phyloP scores from a whole-genome alignment of 1,139 yeast genomes.

The Candida smagusa region DNA sequence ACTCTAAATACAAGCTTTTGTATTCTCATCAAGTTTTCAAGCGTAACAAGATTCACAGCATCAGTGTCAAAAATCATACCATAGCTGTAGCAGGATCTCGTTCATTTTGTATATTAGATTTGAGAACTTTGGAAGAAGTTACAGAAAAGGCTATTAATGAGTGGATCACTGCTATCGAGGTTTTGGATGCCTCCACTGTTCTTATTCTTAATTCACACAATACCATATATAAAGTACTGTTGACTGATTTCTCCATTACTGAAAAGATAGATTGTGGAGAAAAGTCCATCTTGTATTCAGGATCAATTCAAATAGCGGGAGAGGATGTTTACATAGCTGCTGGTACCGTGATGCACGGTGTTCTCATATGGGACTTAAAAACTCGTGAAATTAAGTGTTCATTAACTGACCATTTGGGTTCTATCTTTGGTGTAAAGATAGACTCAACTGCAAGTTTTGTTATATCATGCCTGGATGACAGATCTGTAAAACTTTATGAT shows the following conservation, averaged over 20 bases:
- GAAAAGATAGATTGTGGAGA: constrained; percentile 57
- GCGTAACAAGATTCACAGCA: constrained; percentile 78
- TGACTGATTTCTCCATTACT: constrained; percentile 24
- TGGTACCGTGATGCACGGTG: constrained; percentile 92
- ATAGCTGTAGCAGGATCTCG: constrained; percentile 70
- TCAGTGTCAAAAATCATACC: constrained; percentile 35
- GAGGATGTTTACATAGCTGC: constrained; percentile 61
- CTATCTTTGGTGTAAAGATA: constrained; percentile 77
- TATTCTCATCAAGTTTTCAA: constrained; percentile 49
- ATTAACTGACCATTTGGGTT: constrained; percentile 79
- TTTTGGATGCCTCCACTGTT: constrained; percentile 33
- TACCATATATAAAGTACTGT: constrained; percentile 50
- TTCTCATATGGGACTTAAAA: constrained; percentile 67
- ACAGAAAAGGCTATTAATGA: constrained; percentile 59
- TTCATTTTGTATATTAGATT: constrained; percentile 50
- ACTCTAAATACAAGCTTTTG: constrained; percentile 19
- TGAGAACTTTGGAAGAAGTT: constrained; percentile 11
- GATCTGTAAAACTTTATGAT: constrained; percentile 79
- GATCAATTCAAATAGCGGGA: constrained; percentile 55
- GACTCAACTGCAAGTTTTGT: constrained; percentile 54
- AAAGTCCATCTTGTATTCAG: constrained; percentile 84
- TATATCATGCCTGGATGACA: constrained; percentile 88
- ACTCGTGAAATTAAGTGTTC: constrained; percentile 47
- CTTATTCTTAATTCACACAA: constrained; percentile 81
- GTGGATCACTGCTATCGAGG: constrained; percentile 70